A percentile compares a stretch with the other conserved stretches of the same genome.
Evolutionary conservation across 345 rosid species (phyloP).

Genomic region (Populus simonii): DNA sequence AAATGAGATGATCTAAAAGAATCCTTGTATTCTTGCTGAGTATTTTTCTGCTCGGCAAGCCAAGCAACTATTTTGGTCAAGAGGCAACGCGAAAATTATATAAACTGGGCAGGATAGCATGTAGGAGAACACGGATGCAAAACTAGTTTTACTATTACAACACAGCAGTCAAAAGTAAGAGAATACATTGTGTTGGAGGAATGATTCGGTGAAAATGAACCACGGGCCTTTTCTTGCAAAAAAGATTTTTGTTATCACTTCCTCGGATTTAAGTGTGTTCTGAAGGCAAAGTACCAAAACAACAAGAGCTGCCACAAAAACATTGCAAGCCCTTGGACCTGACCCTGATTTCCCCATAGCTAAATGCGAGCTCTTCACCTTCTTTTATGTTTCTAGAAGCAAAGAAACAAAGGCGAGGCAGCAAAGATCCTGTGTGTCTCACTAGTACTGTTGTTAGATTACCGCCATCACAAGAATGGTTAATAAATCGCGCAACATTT

Average conservation of each 20-base stretch:
- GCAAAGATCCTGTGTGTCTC: conserved; percentile 57
- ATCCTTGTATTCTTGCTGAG: too few species aligned
- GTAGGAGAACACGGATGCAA: too few species aligned
- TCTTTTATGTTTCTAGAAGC: conserved; percentile 62
- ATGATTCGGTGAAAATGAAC: not conserved
- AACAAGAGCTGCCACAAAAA: conserved; percentile 64
- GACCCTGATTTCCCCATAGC: conserved; percentile 66
- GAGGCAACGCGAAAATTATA: not conserved
- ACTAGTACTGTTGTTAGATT: conserved; percentile 56
- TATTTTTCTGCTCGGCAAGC: not conserved
- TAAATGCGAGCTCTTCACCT: conserved; percentile 70
- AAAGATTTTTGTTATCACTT: not conserved
- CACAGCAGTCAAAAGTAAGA: too few species aligned
- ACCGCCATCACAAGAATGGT: conserved; percentile 92
- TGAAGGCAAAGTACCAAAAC: conserved; percentile 69
- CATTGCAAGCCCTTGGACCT: conserved; percentile 52
- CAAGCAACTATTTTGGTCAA: not conserved
- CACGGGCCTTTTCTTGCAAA: too few species aligned
- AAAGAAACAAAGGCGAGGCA: conserved; percentile 81
- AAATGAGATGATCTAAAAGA: too few species aligned
- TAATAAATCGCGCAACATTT: conserved; percentile 72
- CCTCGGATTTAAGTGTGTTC: conserved; percentile 49
- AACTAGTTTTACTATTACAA: too few species aligned
- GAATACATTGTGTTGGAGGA: not conserved
- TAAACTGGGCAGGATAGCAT: not conserved